Conservation (phyloP, 2,329 filamentous ascomycete genomes). For the Trichoderma sp. region DNA sequence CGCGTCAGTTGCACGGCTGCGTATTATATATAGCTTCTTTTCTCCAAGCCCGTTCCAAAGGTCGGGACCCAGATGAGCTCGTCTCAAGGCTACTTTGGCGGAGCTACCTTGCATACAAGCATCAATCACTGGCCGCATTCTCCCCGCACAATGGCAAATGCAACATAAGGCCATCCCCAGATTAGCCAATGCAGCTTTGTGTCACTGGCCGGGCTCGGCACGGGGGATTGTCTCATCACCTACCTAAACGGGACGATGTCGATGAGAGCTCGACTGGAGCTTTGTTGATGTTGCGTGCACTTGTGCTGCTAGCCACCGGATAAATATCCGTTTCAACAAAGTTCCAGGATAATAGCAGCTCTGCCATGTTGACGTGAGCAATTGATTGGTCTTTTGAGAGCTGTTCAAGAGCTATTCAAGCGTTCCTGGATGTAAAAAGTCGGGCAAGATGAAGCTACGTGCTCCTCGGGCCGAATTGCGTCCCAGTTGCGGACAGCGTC, state of each 20-base stretch:
- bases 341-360: neutral
- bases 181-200: slow-evolving; percentile 4
- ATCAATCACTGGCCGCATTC: neutral
- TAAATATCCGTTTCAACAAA: neutral
- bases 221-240: slow-evolving; percentile 7
- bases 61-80: neutral
- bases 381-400: neutral
- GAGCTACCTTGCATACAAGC: neutral
- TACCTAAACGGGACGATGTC: neutral
- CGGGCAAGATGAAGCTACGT: neutral
- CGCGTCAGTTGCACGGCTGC: neutral
- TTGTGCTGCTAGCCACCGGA: neutral
- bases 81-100: slow-evolving; percentile 3
- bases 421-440: neutral
- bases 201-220: neutral
- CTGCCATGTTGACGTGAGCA: neutral
- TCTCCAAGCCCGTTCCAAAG: neutral
- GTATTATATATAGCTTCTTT: neutral
- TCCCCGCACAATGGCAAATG: slow-evolving; percentile 17
- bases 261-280: neutral
- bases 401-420: neutral
- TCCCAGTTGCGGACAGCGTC: neutral
- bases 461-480: slow-evolving; percentile 21
- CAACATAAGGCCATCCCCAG: slow-evolving; percentile 6
- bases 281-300: no score